A percentile compares a stretch with the other conserved stretches of the same genome.
These are phyloP conservation scores for Mycena citricolor DNA, from an alignment of 1,284 basidiomycete genomes.

Conservation along the genomic window DNA sequence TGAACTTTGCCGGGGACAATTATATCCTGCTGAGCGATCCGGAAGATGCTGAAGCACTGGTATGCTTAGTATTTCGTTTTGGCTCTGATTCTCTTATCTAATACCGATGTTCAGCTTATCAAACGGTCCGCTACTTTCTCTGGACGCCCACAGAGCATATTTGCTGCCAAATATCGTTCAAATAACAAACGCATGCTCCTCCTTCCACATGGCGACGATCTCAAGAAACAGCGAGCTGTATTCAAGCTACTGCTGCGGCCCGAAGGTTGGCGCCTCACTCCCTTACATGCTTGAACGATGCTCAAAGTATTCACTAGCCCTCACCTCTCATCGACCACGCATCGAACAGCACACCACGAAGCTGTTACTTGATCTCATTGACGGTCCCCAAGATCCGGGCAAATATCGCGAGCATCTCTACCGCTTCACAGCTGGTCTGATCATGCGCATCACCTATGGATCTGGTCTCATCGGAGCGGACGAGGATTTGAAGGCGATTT, in stretches of 20 bases:
- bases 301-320: too few species aligned
- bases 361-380: not conserved
- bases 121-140: constrained; percentile 9
- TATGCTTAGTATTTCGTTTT: not conserved
- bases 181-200: constrained; percentile 14
- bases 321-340: not conserved
- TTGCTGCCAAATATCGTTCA: constrained; percentile 10
- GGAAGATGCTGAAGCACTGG: constrained; percentile 8
- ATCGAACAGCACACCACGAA: constrained; percentile 1
- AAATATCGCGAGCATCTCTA: constrained; percentile 11
- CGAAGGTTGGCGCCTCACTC: not conserved
- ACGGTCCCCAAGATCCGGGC: not conserved
- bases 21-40: constrained; percentile 8
- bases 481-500: constrained; percentile 3
- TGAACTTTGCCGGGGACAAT: constrained; percentile 10
- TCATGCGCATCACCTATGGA: constrained; percentile 10
- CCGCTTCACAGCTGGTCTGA: constrained; percentile 6
- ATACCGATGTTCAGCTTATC: not conserved
- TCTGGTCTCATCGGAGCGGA: not conserved
- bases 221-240: constrained; percentile 8
- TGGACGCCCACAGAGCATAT: constrained; percentile 1
- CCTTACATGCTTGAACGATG: too few species aligned
- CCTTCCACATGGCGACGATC: constrained; percentile 7
- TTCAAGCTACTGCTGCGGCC: constrained; percentile 11
- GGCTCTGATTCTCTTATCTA: not conserved